Evolutionary conservation across 208 protist genomes (phyloP).

Genomic region (Vickermania ingenoplastis): DNA sequence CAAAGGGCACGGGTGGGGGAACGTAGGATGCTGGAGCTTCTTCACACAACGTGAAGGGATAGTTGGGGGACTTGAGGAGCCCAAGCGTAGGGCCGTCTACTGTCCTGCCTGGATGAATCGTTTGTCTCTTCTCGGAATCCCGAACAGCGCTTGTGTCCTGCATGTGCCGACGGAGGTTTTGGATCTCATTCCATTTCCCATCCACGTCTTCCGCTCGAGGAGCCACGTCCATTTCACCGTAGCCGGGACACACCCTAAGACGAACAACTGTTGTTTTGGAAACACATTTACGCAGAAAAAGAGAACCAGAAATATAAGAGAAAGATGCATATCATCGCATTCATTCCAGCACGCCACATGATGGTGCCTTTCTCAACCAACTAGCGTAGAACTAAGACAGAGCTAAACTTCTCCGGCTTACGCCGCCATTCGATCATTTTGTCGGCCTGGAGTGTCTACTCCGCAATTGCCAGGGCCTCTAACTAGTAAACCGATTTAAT

Average conservation of each 20-base stretch:
- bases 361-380: too few relatives aligned
- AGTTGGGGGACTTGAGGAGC: constrained; percentile 63
- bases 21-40: constrained; percentile 69
- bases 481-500: too few relatives aligned
- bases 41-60: constrained; percentile 74
- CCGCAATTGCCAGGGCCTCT: too few relatives aligned
- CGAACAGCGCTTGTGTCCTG: background rate
- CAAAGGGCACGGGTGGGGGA: constrained; percentile 64
- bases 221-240: background rate
- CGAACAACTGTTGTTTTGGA: background rate
- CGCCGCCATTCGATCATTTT: background rate
- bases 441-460: too few relatives aligned
- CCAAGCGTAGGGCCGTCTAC: constrained; percentile 51
- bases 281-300: background rate
- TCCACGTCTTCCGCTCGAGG: background rate
- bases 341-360: too few relatives aligned
- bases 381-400: background rate
- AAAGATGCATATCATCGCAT: too few relatives aligned
- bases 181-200: background rate
- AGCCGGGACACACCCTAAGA: background rate
- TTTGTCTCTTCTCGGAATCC: background rate
- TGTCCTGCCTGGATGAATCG: constrained; percentile 39
- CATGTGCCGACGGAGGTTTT: background rate
- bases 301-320: background rate
- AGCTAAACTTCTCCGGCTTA: background rate